phyloP scores from a whole-genome alignment of 441 rosid species.

The Raphanus hybrid region DNA sequence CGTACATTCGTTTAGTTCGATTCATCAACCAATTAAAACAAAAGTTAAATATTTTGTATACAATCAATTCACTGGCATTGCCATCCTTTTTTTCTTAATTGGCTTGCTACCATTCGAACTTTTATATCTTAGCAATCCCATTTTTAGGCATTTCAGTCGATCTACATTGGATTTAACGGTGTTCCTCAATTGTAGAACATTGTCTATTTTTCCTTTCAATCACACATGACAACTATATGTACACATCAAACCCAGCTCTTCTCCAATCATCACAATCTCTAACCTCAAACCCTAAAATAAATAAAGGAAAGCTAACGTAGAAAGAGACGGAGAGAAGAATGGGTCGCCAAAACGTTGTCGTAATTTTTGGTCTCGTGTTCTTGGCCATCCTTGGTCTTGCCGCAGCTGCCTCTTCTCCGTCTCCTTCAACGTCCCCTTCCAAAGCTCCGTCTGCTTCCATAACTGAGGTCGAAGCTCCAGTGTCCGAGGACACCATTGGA shows the following conservation, averaged over 20 bases:
- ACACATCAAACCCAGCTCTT: conserved; percentile 10
- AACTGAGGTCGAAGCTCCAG: conserved; percentile 38
- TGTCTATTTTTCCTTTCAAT: not conserved
- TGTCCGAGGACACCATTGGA: conserved; percentile 37
- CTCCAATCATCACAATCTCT: conserved; percentile 34
- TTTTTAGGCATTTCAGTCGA: conserved; percentile 20
- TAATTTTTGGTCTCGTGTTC: conserved; percentile 46
- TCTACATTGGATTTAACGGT: conserved; percentile 34
- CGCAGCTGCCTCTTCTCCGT: conserved; percentile 46
- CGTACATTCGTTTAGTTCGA: too few species aligned
- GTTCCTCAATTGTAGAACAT: conserved; percentile 26
- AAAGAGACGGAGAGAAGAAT: conserved; percentile 33
- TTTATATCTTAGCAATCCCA: too few species aligned
- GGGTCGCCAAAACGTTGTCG: conserved; percentile 51
- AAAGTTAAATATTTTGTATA: too few species aligned
- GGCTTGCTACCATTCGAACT: too few species aligned
- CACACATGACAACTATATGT: conserved; percentile 27
- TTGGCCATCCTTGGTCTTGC: conserved; percentile 54
- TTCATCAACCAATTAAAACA: too few species aligned
- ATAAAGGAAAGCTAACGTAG: not conserved
- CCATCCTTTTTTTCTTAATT: too few species aligned
- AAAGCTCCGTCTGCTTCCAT: conserved; percentile 34
- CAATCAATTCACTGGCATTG: too few species aligned
- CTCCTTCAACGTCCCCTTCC: conserved; percentile 38
- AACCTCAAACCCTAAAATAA: not conserved